Conservation (phyloP, 2,329 filamentous ascomycete species). For the Monilinia fructicola region DNA sequence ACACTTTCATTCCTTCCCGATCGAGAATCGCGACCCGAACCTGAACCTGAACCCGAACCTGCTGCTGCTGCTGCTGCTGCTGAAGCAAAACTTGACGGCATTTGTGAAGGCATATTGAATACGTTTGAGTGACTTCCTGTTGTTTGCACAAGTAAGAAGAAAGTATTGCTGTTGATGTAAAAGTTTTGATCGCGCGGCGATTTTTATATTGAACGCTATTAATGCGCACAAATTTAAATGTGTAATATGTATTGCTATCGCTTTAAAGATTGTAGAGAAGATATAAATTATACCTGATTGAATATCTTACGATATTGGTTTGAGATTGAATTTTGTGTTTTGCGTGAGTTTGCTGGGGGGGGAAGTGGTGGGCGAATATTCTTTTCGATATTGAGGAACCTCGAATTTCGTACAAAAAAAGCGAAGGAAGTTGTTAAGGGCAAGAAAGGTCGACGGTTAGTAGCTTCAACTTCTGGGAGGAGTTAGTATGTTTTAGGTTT, state of each 20-base stretch:
- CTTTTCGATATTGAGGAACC: slow-evolving; percentile 12
- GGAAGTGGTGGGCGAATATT: background rate
- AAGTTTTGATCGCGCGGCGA: slow-evolving; percentile 19
- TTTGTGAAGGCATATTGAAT: slow-evolving; percentile 38
- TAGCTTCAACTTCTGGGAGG: slow-evolving; percentile 1
- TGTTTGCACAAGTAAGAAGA: slow-evolving; percentile 6
- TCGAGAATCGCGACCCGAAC: slow-evolving; percentile 57
- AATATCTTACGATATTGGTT: slow-evolving; percentile 15
- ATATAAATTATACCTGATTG: background rate
- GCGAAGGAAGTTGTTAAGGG: slow-evolving; percentile 17
- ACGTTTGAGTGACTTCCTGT: slow-evolving; percentile 7
- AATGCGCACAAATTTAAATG: slow-evolving; percentile 21
- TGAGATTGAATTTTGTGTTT: slow-evolving; percentile 2
- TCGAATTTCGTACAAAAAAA: slow-evolving; percentile 21
- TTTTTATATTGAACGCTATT: slow-evolving; percentile 6
- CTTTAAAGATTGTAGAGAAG: slow-evolving; percentile 4
- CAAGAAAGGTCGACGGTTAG: slow-evolving; percentile 15
- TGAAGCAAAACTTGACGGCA: slow-evolving; percentile 81
- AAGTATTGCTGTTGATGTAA: background rate
- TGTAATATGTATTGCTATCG: background rate
- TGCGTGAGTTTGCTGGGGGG: slow-evolving; percentile 5
- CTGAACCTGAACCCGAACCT: slow-evolving; percentile 62
- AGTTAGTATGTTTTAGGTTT: slow-evolving; percentile 1
- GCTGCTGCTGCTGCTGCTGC: slow-evolving; percentile 68
- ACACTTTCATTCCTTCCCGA: slow-evolving; percentile 47